Base-by-base conservation (phyloP, 1,284 basidiomycete genomes). In the Hemileia vastatrix region DNA sequence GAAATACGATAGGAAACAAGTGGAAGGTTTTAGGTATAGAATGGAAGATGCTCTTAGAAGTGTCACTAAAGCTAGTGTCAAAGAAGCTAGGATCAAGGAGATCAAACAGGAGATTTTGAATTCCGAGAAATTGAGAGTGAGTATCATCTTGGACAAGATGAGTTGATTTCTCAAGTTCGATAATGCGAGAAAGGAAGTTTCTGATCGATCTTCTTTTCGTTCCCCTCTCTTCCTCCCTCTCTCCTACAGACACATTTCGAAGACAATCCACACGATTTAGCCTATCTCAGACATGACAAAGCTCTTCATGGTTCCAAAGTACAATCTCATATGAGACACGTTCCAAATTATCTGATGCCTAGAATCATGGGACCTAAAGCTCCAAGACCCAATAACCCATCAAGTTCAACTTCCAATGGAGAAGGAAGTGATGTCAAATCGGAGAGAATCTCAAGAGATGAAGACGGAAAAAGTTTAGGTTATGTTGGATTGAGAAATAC, bases 91-190 rank as follows among this genome's bases (percentile, higher is more conserved):
- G 11, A 69, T 74, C 59, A 69, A 70, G 59, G 73, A 75, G 62
- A 58, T 75, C 50, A 74, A 74, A 63, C 54, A 63, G 43, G 72
- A 75, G 52, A 71, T 75, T n/a, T 54, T 75, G 9, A 71, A 72
- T 18, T 65, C 61, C 40, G 63, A 70, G 45, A 72, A 71, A 23
- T 67, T 75, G 11, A 67, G 67, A 51, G 63, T 64, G 57, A 40
- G n/a, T n/a, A n/a, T n/a, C n/a, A n/a, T n/a, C n/a, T n/a, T n/a
- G n/a, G n/a, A n/a, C n/a, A n/a, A n/a, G 21, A 23, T 27, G 8
- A 15, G 36, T 9, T 11, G 36, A 9, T 40, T 40, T 40, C 36
- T 40, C 8, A 15, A 40, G 36, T 27, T 27, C 27, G 27, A 27
- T 27, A 27, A 27, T 27, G 6, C 36, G 36, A 40, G 36, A 40